Conservation (phyloP, 148 eudicot genomes). For the Cornus suecica region DNA sequence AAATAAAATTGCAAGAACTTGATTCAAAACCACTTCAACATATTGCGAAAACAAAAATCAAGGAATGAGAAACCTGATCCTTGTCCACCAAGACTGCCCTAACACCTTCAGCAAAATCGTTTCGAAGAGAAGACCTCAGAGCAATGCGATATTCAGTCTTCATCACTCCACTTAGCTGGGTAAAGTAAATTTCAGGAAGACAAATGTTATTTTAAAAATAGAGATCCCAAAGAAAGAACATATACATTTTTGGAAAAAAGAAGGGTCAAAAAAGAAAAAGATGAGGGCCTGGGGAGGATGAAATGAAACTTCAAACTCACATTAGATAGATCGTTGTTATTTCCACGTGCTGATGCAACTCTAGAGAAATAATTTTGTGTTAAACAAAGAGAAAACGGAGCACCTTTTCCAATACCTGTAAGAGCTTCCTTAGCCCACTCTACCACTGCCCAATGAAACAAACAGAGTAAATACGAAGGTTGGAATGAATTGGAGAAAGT, state of each 20-base stretch:
- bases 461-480: neutral
- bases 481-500: neutral
- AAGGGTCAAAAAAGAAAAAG: neutral
- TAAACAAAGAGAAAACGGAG: slow-evolving; percentile 75
- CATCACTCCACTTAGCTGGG: slow-evolving; percentile 83
- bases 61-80: slow-evolving; percentile 67
- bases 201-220: slow-evolving; percentile 6
- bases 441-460: slow-evolving; percentile 45
- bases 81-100: slow-evolving; percentile 88
- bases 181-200: slow-evolving; percentile 12
- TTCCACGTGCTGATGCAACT: slow-evolving; percentile 66
- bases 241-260: neutral
- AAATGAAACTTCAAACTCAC: slow-evolving; percentile 35
- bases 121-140: slow-evolving; percentile 65
- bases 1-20: neutral
- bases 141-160: slow-evolving; percentile 88
- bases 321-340: slow-evolving; percentile 48
- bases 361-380: slow-evolving; percentile 68
- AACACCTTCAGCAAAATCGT: slow-evolving; percentile 92
- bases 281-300: neutral
- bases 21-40: neutral
- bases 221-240: neutral
- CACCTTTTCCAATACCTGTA: slow-evolving; percentile 71
- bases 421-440: slow-evolving; percentile 93
- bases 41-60: neutral